Conservation (phyloP, 2,329 filamentous ascomycete genomes). For the Ceratocystis huliohia region DNA sequence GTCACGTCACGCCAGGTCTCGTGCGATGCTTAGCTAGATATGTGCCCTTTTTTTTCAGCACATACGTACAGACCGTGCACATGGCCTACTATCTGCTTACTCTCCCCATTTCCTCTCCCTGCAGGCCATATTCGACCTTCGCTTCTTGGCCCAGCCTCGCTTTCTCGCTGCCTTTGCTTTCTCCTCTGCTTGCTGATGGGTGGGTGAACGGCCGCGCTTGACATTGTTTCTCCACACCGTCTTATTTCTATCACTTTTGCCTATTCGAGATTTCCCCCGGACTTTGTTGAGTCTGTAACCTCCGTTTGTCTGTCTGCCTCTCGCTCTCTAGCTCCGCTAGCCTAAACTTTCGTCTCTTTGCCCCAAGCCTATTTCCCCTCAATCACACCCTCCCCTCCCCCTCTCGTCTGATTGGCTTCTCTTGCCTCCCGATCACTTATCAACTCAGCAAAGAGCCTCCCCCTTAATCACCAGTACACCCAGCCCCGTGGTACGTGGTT, state of each 20-base stretch:
- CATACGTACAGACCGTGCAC: background rate
- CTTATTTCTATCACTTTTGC: background rate
- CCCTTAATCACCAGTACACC: background rate
- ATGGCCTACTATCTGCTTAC: background rate
- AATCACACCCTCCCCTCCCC: background rate
- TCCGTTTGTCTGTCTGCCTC: too few relatives aligned
- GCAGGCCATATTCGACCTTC: background rate
- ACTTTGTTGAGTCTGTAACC: background rate
- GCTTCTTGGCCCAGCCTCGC: background rate
- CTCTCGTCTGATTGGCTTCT: constrained; percentile 1
- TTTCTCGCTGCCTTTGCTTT: background rate
- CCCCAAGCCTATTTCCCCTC: background rate
- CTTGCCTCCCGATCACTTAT: background rate
- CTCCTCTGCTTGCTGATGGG: background rate
- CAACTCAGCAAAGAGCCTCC: background rate
- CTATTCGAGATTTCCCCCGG: background rate
- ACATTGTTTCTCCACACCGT: background rate
- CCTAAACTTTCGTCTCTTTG: background rate
- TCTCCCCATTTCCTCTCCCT: background rate
- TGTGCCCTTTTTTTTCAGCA: background rate
- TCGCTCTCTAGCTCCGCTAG: too few relatives aligned
- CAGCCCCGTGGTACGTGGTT: background rate
- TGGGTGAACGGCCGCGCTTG: background rate
- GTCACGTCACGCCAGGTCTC: too few relatives aligned
- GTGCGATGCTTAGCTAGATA: too few relatives aligned